phyloP scores from a whole-genome alignment of 2,329 filamentous ascomycete genomes.

The Beauveria australis region DNA sequence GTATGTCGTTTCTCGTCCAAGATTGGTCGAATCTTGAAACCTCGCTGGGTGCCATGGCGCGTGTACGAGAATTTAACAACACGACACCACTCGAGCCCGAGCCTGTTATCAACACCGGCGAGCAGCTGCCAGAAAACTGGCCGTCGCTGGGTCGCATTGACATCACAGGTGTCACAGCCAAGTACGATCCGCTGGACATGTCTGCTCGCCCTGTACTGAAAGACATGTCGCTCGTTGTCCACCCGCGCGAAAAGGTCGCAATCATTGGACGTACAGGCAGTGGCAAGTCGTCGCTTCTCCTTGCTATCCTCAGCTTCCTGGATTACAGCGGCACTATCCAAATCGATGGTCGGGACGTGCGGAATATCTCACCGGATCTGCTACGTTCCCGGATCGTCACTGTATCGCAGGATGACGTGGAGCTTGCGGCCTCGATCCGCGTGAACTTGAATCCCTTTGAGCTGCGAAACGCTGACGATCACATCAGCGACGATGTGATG shows the following conservation, averaged over 20 bases:
- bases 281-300: constrained; percentile 10
- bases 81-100: background rate
- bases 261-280: constrained; percentile 11
- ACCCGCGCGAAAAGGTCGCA: constrained; percentile 8
- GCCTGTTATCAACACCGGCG: background rate
- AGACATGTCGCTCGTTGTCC: constrained; percentile 4
- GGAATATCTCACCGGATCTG: constrained; percentile 5
- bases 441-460: constrained; percentile 12
- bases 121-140: constrained; percentile 6
- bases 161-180: constrained; percentile 5
- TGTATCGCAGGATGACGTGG: constrained; percentile 20
- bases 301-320: constrained; percentile 5
- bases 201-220: constrained; percentile 2
- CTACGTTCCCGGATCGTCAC: constrained; percentile 21
- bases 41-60: constrained; percentile 6
- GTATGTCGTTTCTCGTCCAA: background rate
- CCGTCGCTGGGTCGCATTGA: constrained; percentile 6
- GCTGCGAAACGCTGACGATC: background rate
- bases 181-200: constrained; percentile 6
- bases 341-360: constrained; percentile 11
- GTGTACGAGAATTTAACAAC: constrained; percentile 5
- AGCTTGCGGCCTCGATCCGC: constrained; percentile 8
- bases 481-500: constrained; percentile 9
- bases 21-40: constrained; percentile 11
- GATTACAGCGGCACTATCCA: constrained; percentile 10